phyloP scores from a whole-genome alignment of 116 monocot species.

The Papilionanthe hybrid region DNA sequence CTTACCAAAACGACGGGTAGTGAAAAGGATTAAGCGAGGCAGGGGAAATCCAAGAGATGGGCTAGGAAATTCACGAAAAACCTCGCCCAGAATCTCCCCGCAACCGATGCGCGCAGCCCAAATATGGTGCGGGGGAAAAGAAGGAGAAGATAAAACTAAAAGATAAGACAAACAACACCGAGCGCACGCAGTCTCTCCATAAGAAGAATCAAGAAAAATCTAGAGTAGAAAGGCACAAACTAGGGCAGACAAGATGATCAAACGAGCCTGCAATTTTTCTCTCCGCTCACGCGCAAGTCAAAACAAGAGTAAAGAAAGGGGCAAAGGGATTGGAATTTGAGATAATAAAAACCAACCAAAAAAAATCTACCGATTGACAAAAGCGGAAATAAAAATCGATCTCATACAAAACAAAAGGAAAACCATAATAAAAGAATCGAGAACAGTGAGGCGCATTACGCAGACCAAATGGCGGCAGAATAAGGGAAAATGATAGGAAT shows the following conservation, averaged over 20 bases:
- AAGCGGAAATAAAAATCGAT: constrained; percentile 6
- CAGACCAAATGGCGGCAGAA: neutral
- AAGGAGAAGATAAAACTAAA: neutral
- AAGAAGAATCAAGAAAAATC: constrained; percentile 9
- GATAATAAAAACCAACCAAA: neutral
- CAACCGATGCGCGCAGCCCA: too few species aligned
- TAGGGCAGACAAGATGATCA: neutral
- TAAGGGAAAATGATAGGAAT: neutral
- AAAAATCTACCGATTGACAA: neutral
- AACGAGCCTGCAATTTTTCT: neutral
- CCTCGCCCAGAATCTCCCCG: neutral
- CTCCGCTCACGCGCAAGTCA: constrained; percentile 11
- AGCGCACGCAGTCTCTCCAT: neutral
- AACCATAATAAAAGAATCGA: neutral
- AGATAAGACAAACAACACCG: constrained; percentile 15
- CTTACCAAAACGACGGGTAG: neutral
- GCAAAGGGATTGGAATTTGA: neutral
- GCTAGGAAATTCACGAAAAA: constrained; percentile 3
- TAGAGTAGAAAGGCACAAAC: neutral
- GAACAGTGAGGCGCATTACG: neutral
- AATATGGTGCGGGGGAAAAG: neutral
- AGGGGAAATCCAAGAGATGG: neutral
- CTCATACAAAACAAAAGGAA: neutral
- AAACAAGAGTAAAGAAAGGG: neutral
- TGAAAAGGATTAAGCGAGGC: too few species aligned